phyloP scores from a whole-genome alignment of 805 yeast species.

The Yarrowia deformans region DNA sequence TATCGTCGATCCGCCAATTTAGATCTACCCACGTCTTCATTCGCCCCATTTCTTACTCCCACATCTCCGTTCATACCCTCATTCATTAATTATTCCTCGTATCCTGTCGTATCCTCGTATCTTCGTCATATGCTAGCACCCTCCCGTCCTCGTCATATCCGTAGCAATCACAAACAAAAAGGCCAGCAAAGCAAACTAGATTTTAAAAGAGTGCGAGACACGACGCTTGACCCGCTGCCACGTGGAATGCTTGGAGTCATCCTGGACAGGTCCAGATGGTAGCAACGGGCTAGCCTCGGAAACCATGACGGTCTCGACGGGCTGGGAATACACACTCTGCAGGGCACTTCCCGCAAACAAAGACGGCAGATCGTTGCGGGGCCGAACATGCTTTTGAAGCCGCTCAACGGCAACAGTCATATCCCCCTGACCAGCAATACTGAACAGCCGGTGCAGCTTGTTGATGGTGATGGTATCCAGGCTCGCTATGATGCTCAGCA shows the following conservation, averaged over 20 bases:
- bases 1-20: too few species aligned
- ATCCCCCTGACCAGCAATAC: slow-evolving; percentile 19
- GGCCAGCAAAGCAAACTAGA: slow-evolving; percentile 17
- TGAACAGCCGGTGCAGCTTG: slow-evolving; percentile 26
- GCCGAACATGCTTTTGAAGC: not conserved
- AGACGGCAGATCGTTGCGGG: slow-evolving; percentile 2
- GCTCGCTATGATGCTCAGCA: slow-evolving; percentile 27
- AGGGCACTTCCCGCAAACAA: slow-evolving; percentile 6
- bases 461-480: slow-evolving; percentile 27
- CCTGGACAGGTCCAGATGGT: not conserved
- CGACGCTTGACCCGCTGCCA: slow-evolving; percentile 26
- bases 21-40: too few species aligned
- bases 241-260: not conserved
- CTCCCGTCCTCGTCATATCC: not conserved
- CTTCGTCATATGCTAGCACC: too few species aligned
- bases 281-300: not conserved
- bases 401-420: slow-evolving; percentile 20
- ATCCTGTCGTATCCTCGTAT: not conserved
- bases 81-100: not conserved
- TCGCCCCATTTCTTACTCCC: too few species aligned
- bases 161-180: not conserved
- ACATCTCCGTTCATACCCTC: too few species aligned
- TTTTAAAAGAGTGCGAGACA: slow-evolving; percentile 24
- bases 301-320: not conserved
- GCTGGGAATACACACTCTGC: slow-evolving; percentile 9